Evolutionary conservation across 768 basidiomycete genomes (phyloP), one percentile per base, ranked within the genome.

Genomic region (Cyclocybe cylindracea): DNA sequence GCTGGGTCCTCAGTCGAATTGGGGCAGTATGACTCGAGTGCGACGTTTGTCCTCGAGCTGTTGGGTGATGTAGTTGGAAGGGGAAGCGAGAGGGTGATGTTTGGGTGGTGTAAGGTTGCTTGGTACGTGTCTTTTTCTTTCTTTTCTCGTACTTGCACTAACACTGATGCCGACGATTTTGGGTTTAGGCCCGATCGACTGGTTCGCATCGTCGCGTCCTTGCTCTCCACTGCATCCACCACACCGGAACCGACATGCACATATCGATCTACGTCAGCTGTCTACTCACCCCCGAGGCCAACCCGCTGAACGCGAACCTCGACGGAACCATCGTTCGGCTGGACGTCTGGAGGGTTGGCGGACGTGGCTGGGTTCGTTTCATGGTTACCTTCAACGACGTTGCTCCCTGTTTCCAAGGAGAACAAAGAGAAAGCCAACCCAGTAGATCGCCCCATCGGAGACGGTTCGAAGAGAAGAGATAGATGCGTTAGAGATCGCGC

Each of bases 31-130:
- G 92, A 93, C 67, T 82, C 76, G 13, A 87, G 94, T 0, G 81
- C 84, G 45, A 93, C 91, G 2, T 94, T 94, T 65, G 85, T 86
- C 0, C 71, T 96, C 1, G 89, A 88, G 0, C 65, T 93, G 18
- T 71, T 94, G 51, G 94, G 96, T 60, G 92, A 91, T 56, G 81
- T 94, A 44, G 81, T 91, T 10, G 87, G 72, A 2, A 73, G 50
- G 13, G 63, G 65, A 6, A 16, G 16, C 16, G 24, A 24, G 24
- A 24, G 24, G 24, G 89, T 87, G 6, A 72, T 72, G 51, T 89
- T 92, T 61, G 84, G 76, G 5, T 97, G 94, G 94, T 90, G 82
- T 61, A 78, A 75, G 82, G 19, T 87, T 87, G 3, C 86, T 85
- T 46, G 84, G 89, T 89, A 24, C 57, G 84, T 66, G 16, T 37